Percentiles rank a stretch among this genome's conserved stretches.
Evolutionary conservation across 495 filamentous ascomycete species (phyloP).

Genomic region (Cercophora scortea): DNA sequence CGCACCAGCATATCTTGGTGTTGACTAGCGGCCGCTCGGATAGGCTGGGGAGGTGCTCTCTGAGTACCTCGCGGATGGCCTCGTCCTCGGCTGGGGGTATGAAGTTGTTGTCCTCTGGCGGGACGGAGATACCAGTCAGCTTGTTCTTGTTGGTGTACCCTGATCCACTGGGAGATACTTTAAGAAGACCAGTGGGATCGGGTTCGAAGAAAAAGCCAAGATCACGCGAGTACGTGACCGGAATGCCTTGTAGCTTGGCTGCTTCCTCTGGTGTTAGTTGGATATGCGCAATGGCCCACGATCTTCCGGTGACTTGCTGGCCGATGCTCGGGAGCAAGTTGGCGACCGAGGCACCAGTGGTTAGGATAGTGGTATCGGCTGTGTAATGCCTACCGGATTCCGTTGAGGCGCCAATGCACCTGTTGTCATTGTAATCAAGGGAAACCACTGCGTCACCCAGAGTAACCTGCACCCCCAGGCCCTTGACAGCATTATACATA

Average conservation of each 20-base stretch:
- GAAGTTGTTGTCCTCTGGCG: slow-evolving; percentile 26
- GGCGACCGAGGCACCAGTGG: slow-evolving; percentile 17
- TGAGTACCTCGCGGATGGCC: slow-evolving; percentile 35
- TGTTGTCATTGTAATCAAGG: slow-evolving; percentile 12
- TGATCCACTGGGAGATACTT: slow-evolving; percentile 46
- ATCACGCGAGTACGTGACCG: slow-evolving; percentile 47
- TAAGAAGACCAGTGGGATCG: slow-evolving; percentile 45
- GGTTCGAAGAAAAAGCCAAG: slow-evolving; percentile 56
- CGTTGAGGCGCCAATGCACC: slow-evolving; percentile 10
- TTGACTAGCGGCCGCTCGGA: slow-evolving; percentile 42
- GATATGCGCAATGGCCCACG: slow-evolving; percentile 47
- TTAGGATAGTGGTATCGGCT: slow-evolving; percentile 11
- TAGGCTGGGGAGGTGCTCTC: slow-evolving; percentile 41
- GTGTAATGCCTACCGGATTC: slow-evolving; percentile 3
- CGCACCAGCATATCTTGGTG: slow-evolving; percentile 49
- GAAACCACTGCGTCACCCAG: slow-evolving; percentile 15
- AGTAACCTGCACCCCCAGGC: slow-evolving; percentile 25
- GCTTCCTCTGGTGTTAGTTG: slow-evolving; percentile 46
- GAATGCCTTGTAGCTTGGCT: slow-evolving; percentile 41
- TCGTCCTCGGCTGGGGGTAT: slow-evolving; percentile 43
- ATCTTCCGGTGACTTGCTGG: slow-evolving; percentile 36
- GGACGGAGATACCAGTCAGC: slow-evolving; percentile 14
- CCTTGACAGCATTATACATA: slow-evolving; percentile 14
- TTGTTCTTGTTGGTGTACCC: slow-evolving; percentile 41
- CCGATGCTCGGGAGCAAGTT: slow-evolving; percentile 18